Evolutionary conservation across 169 alveolate species (phyloP), one percentile per base, ranked within the genome.

Genomic region (Cryptosporidium ubiquitum): DNA sequence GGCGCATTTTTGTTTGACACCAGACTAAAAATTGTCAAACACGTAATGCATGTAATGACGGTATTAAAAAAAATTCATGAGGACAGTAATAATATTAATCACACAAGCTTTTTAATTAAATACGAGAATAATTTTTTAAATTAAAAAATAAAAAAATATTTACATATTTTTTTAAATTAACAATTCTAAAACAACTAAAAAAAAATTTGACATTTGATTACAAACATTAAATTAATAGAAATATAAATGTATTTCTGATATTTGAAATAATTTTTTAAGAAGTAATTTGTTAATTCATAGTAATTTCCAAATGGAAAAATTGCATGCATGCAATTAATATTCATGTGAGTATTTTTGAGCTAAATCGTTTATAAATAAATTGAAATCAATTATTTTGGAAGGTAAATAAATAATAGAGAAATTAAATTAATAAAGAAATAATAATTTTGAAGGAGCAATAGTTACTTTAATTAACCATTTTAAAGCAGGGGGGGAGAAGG

Each of bases 21-120:
- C 66, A 69, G 68, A 70, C 84, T 73, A 73, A 51, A 73, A 73
- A 52, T 29, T 23, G 29, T 31, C 70, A 23, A 33, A 73, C 69
- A 73, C 33, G 26, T 52, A 35, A 39, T 73, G 85, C 70, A 73
- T 52, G 68, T 44, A 73, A n/a, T 64, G 71, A 64, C 71, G 42
- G 49, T 55, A 64, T 64, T 37, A 64, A 37, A 61, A 64, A 64
- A 64, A 64, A 64, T 64, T 33, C 26, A 64, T 64, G 66, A 55
- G 66, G 66, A 55, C 66, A 55, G 16, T 5, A 14, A 47, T n/a
- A n/a, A n/a, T 5, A 47, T 47, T 47, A 47, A n/a, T 47, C 55
- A 47, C 55, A 47, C 2, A 37, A 37, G 6, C 33, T 40, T 68
- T n/a, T 18, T 7, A 37, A 68, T n/a, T 37, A 39, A 26, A 68